Conservation (phyloP, 495 filamentous ascomycete species). For the Jackrogersella multiformis region DNA sequence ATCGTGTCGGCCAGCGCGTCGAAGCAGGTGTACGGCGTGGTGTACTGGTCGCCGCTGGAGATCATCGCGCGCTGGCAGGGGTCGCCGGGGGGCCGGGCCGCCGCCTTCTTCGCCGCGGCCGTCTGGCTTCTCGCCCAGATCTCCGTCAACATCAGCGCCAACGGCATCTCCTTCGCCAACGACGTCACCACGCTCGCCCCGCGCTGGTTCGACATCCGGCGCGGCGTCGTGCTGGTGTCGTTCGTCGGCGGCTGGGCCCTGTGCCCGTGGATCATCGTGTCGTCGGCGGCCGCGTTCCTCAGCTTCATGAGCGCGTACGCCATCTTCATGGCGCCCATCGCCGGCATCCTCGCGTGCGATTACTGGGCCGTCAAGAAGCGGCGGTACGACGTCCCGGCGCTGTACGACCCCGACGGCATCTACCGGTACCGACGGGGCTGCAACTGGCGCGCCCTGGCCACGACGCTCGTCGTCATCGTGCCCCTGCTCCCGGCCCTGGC, state of each 20-base stretch:
- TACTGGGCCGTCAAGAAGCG: conserved; percentile 60
- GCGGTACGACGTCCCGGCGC: conserved; percentile 55
- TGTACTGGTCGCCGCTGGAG: conserved; percentile 45
- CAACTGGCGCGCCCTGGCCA: conserved; percentile 55
- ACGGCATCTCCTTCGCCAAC: conserved; percentile 68
- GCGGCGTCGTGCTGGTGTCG: conserved; percentile 68
- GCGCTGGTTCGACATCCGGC: conserved; percentile 64
- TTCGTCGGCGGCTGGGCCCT: conserved; percentile 65
- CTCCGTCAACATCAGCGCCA: conserved; percentile 72
- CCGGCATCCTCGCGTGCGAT: conserved; percentile 57
- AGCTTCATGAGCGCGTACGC: conserved; percentile 64
- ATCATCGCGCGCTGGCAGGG: conserved; percentile 44
- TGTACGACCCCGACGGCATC: conserved; percentile 51
- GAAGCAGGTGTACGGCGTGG: conserved; percentile 40
- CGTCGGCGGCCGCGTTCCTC: conserved; percentile 63
- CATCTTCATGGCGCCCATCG: conserved; percentile 58
- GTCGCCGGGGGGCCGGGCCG: conserved; percentile 32
- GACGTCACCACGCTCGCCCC: conserved; percentile 68
- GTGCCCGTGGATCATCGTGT: conserved; percentile 71
- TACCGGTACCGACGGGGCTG: conserved; percentile 47
- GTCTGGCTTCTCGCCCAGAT: conserved; percentile 63
- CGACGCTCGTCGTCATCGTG: conserved; percentile 49
- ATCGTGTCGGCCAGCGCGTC: conserved; percentile 44
- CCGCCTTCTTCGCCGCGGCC: conserved; percentile 51
- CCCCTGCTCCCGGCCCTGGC: conserved; percentile 46